phyloP scores from a whole-genome alignment of 495 filamentous ascomycete species.

The Lichenothelia convexa region DNA sequence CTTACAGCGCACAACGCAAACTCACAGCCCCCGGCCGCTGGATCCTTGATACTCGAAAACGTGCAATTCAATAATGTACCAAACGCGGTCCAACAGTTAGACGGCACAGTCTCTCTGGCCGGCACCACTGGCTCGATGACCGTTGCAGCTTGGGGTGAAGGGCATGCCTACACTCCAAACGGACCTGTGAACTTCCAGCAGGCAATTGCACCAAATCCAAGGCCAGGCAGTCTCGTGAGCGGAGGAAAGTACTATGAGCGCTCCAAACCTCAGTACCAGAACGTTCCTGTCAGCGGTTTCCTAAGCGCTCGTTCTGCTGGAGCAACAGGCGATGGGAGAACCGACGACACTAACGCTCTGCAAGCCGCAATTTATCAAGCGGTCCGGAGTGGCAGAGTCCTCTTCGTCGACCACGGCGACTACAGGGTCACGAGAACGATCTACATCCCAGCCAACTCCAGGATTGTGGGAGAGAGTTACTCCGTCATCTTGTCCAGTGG shows the following conservation, averaged over 20 bases:
- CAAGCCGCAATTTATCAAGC: slow-evolving; percentile 12
- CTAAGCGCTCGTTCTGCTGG: slow-evolving; percentile 14
- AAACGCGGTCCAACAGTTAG: slow-evolving; percentile 6
- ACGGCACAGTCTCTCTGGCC: slow-evolving; percentile 7
- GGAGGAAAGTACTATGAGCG: slow-evolving; percentile 14
- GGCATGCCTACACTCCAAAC: slow-evolving; percentile 15
- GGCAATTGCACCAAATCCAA: slow-evolving; percentile 9
- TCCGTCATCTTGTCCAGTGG: slow-evolving; percentile 27
- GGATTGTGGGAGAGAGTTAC: slow-evolving; percentile 37
- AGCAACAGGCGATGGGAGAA: slow-evolving; percentile 16
- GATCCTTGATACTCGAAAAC: slow-evolving; percentile 21
- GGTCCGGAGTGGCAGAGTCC: slow-evolving; percentile 10
- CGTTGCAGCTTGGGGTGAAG: slow-evolving; percentile 16
- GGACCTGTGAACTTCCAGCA: slow-evolving; percentile 9
- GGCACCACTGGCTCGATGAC: slow-evolving; percentile 8
- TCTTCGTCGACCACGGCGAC: slow-evolving; percentile 20
- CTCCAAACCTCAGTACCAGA: slow-evolving; percentile 21
- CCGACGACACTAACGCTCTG: slow-evolving; percentile 19
- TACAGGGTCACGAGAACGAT: slow-evolving; percentile 43
- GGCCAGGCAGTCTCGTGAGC: slow-evolving; percentile 10
- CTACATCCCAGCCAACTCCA: slow-evolving; percentile 31
- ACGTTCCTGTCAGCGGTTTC: slow-evolving; percentile 8
- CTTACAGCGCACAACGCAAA: slow-evolving; percentile 8
- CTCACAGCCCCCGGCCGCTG: slow-evolving; percentile 11
- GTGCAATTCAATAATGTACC: slow-evolving; percentile 14